Evolutionary conservation across 2,329 filamentous ascomycete genomes (phyloP).

Genomic region (Didymella sp.): DNA sequence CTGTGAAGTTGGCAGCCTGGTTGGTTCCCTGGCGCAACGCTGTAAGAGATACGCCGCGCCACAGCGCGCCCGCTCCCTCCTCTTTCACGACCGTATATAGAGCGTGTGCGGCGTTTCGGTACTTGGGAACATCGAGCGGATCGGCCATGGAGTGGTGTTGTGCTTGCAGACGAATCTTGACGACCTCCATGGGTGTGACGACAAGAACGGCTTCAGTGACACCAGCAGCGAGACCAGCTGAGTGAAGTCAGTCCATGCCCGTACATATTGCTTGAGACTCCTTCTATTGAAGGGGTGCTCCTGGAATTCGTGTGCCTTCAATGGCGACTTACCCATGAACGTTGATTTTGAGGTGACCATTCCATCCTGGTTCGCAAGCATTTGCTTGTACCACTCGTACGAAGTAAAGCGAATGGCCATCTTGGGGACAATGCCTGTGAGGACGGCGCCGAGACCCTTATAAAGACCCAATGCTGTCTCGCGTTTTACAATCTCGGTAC

Average conservation of each 20-base stretch:
- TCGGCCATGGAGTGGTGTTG: conserved; percentile 99
- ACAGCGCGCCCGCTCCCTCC: conserved; percentile 86
- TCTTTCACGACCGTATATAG: conserved; percentile 89
- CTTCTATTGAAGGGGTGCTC: not conserved
- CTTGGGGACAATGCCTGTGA: conserved; percentile 96
- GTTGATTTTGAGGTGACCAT: conserved; percentile 73
- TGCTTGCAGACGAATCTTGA: conserved; percentile 97
- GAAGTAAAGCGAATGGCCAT: conserved; percentile 99
- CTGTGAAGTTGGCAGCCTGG: conserved; percentile 95
- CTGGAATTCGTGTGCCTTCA: not conserved
- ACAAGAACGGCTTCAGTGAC: conserved; percentile 96
- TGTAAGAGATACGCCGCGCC: conserved; percentile 91
- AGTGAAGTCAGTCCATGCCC: conserved; percentile 22
- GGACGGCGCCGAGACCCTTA: conserved; percentile 95
- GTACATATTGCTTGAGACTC: not conserved
- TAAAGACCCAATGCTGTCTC: conserved; percentile 94
- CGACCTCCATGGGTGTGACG: conserved; percentile 98
- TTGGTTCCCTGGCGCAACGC: conserved; percentile 94
- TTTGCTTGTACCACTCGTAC: conserved; percentile 93
- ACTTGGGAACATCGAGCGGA: conserved; percentile 94
- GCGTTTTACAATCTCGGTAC: conserved; percentile 81
- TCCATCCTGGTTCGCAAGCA: conserved; percentile 73
- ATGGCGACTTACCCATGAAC: conserved; percentile 64
- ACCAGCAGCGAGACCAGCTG: conserved; percentile 87
- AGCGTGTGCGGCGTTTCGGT: conserved; percentile 87